Conservation (phyloP, 1,284 basidiomycete species). For the Cutaneotrichosporon sp. region DNA sequence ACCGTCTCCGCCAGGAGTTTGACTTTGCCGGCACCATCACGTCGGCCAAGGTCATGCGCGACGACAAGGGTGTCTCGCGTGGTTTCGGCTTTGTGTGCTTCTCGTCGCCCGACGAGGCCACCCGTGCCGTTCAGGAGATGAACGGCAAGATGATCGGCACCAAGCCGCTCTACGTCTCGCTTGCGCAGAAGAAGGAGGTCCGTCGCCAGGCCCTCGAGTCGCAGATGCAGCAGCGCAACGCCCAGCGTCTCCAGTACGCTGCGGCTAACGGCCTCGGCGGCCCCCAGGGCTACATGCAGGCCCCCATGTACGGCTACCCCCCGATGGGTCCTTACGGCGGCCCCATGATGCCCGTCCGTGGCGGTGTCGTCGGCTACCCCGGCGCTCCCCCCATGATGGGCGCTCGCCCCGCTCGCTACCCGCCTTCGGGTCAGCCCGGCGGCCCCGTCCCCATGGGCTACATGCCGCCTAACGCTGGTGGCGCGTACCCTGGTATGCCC, state of each 20-base stretch:
- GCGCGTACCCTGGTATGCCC: conserved; percentile 50
- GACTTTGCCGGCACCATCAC: conserved; percentile 96
- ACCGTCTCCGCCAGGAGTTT: conserved; percentile 90
- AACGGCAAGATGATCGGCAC: conserved; percentile 99
- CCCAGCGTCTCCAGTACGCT: conserved; percentile 87
- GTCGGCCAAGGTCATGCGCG: conserved; percentile 98
- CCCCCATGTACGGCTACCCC: conserved; percentile 79
- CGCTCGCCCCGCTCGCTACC: conserved; percentile 70
- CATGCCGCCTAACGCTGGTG: conserved; percentile 57
- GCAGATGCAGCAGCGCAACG: conserved; percentile 91
- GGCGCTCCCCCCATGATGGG: conserved; percentile 67
- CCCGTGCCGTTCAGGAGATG: conserved; percentile 99
- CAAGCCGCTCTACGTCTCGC: conserved; percentile 97
- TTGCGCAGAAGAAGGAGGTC: conserved; percentile 97
- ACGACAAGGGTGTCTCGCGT: conserved; percentile 70
- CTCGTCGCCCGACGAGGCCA: conserved; percentile 96
- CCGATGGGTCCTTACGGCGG: conserved; percentile 61
- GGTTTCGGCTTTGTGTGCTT: conserved; percentile 99
- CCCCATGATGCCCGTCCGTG: conserved; percentile 55
- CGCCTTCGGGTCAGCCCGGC: conserved; percentile 59
- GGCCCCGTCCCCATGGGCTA: conserved; percentile 37
- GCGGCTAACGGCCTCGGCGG: conserved; percentile 75
- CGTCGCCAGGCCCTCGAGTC: conserved; percentile 98
- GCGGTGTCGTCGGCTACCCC: conserved; percentile 46
- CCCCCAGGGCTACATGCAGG: conserved; percentile 65